Base-by-base conservation (phyloP, 306 rosid genomes). In the Malus domestica region DNA sequence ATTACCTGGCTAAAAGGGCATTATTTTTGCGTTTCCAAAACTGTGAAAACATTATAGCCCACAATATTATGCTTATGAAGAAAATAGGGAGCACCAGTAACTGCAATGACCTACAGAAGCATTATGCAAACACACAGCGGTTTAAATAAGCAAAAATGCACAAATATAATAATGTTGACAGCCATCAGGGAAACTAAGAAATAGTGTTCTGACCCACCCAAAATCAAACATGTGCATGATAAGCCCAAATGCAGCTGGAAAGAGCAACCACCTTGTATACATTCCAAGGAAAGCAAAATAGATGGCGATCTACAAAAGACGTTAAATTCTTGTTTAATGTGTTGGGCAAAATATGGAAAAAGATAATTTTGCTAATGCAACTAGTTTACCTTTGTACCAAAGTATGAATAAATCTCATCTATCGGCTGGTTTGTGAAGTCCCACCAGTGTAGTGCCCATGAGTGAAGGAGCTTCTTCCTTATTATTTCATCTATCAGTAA, bases 211-310 rank as follows among this genome's bases (percentile, higher is more conserved):
- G 78, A 67, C 96, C 68, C 73, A 92, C 99, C 97, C 93, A 73
- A 92, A 88, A 82, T 90, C 89, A 76, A 88, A 78, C 19, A 95
- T 81, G 72, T 90, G 96, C 89, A 90, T 79, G 71, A 83, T 78
- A 67, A 95, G 84, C 62, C 98, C 99, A 80, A 92, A 89, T 42
- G 78, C 85, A 49, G 97, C 97, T 12, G 91, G 97, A 76, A 89
- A 90, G 78, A 95, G 90, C 85, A 92, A 79, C 99, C 99, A 95
- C 71, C 67, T 84, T 42, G 99, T 90, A 81, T 87, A 95, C 98
- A 92, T 92, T 85, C 99, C 99, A 76, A 95, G 96, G 83, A 95
- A 95, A 78, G 99, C 89, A 84, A 95, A 95, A 84, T 95, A 95
- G 76, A 92, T 85, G 42, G 97, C 97, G 69, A 95, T 89, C 99